Evolutionary conservation across 768 basidiomycete genomes (phyloP), one percentile per base, ranked within the genome.

Genomic region (Suillus placidus): DNA sequence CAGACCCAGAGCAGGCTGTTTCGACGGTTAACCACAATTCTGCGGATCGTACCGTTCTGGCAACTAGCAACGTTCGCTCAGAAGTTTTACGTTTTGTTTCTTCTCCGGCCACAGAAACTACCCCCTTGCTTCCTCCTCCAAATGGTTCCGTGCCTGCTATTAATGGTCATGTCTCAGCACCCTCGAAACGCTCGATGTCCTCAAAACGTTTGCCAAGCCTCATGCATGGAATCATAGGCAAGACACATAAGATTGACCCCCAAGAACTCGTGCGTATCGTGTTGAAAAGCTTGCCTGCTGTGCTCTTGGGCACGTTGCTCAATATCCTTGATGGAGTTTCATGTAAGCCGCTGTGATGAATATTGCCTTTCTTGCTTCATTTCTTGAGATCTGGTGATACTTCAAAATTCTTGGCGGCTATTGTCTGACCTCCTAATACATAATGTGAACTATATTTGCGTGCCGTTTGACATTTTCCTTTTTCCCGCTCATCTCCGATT

Each of bases 291-390:
- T 70, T 96, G n/a, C 95, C 96, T 1, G 92, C 94, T 0, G 94
- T 96, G 4, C 73, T 95, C 18, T 81, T 97, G 30, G 97, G 95
- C 8, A 84, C 87, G 69, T 76, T 98, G 43, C 80, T 99, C 64
- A 99, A 98, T 71, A 85, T 98, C 52, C 82, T 99, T 40, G 97
- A 99, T 73, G 97, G 95, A 12, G 88, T 99, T 61, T 94, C 92
- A 52, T 98, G 90, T 91, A 73, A 76, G 90, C 83, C 34, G 18
- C 43, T 66, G 54, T 56, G 54, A 42, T 34, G 45, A 30, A 12
- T 8, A 34, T 56, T 55, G 12, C 56, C 52, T 23, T 52, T 34
- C n/a, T 57, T 57, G 7, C 30, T 34, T 54, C 51, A 42, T 26
- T 43, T 23, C 65, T 51, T n/a, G 67, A 32, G 32, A 18, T 32